phyloP scores from a whole-genome alignment of 345 rosid species.

The Sisymbrium altissimum region DNA sequence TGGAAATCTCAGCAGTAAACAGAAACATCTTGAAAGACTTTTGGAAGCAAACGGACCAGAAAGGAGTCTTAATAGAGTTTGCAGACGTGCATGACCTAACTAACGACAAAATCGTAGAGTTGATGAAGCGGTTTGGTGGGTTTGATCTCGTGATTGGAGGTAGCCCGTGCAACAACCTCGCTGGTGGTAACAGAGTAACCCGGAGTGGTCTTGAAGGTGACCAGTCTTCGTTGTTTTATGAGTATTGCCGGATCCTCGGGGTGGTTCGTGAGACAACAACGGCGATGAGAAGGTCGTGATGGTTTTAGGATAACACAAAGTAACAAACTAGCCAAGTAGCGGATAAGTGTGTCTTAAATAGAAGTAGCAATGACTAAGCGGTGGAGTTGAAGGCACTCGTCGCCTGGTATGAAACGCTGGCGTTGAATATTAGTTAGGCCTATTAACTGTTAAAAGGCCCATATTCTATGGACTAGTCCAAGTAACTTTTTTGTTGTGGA shows the following conservation, averaged over 20 bases:
- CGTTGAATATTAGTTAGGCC: neutral
- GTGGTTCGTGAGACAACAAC: slow-evolving; percentile 34
- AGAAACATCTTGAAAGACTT: slow-evolving; percentile 58
- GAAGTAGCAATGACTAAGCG: neutral
- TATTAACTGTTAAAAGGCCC: neutral
- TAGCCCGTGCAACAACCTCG: slow-evolving; percentile 87
- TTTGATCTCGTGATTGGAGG: slow-evolving; percentile 92
- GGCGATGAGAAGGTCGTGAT: slow-evolving; percentile 3
- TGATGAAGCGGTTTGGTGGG: slow-evolving; percentile 57
- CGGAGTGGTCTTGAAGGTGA: slow-evolving; percentile 84
- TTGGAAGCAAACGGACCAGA: slow-evolving; percentile 94
- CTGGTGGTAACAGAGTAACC: slow-evolving; percentile 75
- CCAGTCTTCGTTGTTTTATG: slow-evolving; percentile 73
- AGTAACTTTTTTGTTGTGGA: neutral
- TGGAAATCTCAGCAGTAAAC: slow-evolving; percentile 64
- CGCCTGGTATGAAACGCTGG: neutral
- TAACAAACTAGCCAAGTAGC: neutral
- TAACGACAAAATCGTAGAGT: slow-evolving; percentile 41
- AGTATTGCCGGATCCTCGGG: slow-evolving; percentile 65
- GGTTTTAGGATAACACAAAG: neutral
- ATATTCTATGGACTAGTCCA: neutral
- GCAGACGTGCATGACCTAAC: slow-evolving; percentile 50
- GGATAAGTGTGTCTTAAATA: neutral
- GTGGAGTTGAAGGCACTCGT: no score
- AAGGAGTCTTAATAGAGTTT: slow-evolving; percentile 53